A percentile compares a stretch with the other conserved stretches of the same genome.
These are phyloP conservation scores for Neopestalotiopsis sp. DNA, from an alignment of 2,329 filamentous ascomycete genomes.

Conservation along the genomic window DNA sequence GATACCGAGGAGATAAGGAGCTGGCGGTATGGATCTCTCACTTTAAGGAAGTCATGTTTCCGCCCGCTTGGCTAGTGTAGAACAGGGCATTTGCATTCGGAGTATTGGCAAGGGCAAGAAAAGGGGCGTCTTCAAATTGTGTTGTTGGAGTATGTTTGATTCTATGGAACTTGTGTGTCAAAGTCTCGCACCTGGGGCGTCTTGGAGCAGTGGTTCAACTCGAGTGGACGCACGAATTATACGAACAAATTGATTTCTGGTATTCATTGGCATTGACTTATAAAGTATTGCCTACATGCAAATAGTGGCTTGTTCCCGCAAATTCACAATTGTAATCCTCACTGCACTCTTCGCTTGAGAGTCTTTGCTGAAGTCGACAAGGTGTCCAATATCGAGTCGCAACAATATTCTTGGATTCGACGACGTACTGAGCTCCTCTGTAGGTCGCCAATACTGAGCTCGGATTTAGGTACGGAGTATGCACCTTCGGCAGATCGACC, in stretches of 20 bases:
- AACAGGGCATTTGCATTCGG: not conserved
- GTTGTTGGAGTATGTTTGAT: not conserved
- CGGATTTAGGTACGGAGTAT: not conserved
- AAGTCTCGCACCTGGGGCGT: not conserved
- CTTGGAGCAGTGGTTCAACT: not conserved
- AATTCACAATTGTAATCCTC: not conserved
- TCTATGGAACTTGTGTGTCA: not conserved
- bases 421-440: not conserved
- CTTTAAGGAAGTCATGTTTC: not conserved
- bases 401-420: no score
- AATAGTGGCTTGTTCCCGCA: not conserved
- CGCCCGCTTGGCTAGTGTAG: not conserved
- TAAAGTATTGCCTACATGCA: not conserved
- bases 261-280: not conserved
- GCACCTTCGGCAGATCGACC: not conserved
- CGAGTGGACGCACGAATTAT: conserved; percentile 1
- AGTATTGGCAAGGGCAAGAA: not conserved
- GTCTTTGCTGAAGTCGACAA: no score
- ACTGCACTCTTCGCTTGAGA: not conserved
- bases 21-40: conserved; percentile 2
- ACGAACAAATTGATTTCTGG: conserved; percentile 1
- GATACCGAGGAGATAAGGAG: conserved; percentile 7
- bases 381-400: no score
- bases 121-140: not conserved
- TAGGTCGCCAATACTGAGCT: not conserved